Base-by-base conservation (phyloP, 805 yeast species). In the Candida ascalaphidarum region DNA sequence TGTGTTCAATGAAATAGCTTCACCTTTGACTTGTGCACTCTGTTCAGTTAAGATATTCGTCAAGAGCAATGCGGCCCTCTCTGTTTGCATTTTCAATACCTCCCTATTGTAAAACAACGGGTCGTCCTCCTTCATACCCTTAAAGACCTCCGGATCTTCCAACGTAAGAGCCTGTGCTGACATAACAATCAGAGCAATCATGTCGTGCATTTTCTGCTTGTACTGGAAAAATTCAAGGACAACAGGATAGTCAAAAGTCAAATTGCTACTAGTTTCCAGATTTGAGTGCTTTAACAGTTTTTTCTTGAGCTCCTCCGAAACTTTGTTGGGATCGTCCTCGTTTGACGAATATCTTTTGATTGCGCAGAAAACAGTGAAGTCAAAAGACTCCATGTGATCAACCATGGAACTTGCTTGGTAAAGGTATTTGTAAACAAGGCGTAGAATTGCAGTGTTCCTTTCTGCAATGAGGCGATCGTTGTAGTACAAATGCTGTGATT, bases 71-170 rank as follows among this genome's bases (percentile, higher is more conserved):
- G 81, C 68, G 3, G 71, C 62, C 34, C 64, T 66, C 35, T 75
- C 78, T 2, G 65, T 58, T 2, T 66, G 65, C 10, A 53, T 40
- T 27, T 52, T 52, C 36, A 61, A 41, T 2, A 52, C 46, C 8
- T 59, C 59, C 16, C 63, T 51, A 30, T 63, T 56, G 27, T 61
- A 61, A 21, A 59, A 59, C 26, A 57, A 37, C 21, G 64, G 64
- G 21, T 77, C 63, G 4, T 59, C 82, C 17, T 75, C 77, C 32
- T 65, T 66, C 55, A 80, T 61, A 0, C 80, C 71, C 28, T 65
- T 63, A 51, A 82, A 82, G 2, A 77, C 78, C 33, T 80, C 85
- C 1, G 92, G 85, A 45, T 82, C 94, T 17, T 68, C 72, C 8
- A 81, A 52, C 0, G 92, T 79, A 8, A 82, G 53, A 9, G 74